phyloP scores from a whole-genome alignment of 1,139 yeast species.

The Magnusiomyces clavatus region DNA sequence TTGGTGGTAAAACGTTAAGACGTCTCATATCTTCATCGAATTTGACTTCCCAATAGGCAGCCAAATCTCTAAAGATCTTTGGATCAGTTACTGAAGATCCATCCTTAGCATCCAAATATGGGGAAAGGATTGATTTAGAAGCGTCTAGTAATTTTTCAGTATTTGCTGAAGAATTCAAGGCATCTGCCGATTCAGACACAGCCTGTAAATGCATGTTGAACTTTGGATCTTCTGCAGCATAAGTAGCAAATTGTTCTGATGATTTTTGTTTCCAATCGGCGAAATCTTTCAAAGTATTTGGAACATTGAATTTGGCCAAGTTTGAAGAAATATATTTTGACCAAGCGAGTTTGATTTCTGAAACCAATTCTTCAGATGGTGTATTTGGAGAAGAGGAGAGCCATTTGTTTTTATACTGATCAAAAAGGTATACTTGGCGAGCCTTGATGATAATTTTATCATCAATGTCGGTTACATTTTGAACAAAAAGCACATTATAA shows the following conservation, averaged over 20 bases:
- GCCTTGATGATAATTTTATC: conserved; percentile 94
- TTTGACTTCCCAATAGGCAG: conserved; percentile 83
- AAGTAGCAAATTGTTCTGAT: conserved; percentile 41
- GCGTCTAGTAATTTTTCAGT: conserved; percentile 39
- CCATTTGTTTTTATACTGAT: conserved; percentile 39
- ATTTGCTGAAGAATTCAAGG: too few relatives aligned
- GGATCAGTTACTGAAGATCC: conserved; percentile 83
- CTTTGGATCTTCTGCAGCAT: conserved; percentile 60
- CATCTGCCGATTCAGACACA: conserved; percentile 14
- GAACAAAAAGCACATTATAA: conserved; percentile 77
- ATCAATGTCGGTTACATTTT: conserved; percentile 95
- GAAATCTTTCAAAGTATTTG: conserved; percentile 35
- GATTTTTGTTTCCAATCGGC: conserved; percentile 39
- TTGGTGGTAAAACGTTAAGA: conserved; percentile 77
- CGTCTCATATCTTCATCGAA: conserved; percentile 79
- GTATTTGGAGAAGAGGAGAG: conserved; percentile 27
- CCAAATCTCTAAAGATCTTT: conserved; percentile 67
- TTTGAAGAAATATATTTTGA: conserved; percentile 48
- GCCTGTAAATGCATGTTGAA: conserved; percentile 79
- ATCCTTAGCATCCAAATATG: conserved; percentile 57
- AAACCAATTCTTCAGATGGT: conserved; percentile 36
- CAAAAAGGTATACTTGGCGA: conserved; percentile 77
- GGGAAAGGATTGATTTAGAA: conserved; percentile 68
- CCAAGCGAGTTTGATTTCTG: conserved; percentile 40
- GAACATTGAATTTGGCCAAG: conserved; percentile 38